phyloP scores from a whole-genome alignment of 495 filamentous ascomycete species.

The Penicillium riverlandense region DNA sequence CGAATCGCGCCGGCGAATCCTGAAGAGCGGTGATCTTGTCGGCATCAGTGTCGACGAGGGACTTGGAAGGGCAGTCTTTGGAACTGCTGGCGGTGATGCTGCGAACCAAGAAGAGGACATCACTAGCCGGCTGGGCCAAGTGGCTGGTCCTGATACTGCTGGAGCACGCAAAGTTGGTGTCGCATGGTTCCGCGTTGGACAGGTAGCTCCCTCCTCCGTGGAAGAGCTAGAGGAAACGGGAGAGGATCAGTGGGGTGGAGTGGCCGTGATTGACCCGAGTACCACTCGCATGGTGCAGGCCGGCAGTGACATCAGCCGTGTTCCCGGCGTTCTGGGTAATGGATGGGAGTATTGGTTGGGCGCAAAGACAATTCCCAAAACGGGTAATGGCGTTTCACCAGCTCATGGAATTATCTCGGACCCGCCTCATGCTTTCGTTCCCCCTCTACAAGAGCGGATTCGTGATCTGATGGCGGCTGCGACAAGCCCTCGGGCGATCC shows the following conservation, averaged over 20 bases:
- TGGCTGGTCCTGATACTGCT: slow-evolving; percentile 12
- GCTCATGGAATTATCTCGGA: slow-evolving; percentile 40
- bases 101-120: slow-evolving; percentile 58
- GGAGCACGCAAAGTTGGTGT: slow-evolving; percentile 48
- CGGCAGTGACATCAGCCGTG: slow-evolving; percentile 68
- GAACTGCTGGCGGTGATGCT: slow-evolving; percentile 45
- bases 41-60: slow-evolving; percentile 79
- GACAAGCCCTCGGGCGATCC: slow-evolving; percentile 78
- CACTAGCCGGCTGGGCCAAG: slow-evolving; percentile 39
- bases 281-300: slow-evolving; percentile 83
- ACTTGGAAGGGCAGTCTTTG: slow-evolving; percentile 67
- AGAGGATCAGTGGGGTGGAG: slow-evolving; percentile 72
- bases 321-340: slow-evolving; percentile 65
- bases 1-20: slow-evolving; percentile 64
- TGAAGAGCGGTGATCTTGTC: slow-evolving; percentile 80
- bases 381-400: slow-evolving; percentile 24
- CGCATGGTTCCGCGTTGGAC: slow-evolving; percentile 84
- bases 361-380: slow-evolving; percentile 49
- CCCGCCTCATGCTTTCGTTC: slow-evolving; percentile 44
- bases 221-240: slow-evolving; percentile 52
- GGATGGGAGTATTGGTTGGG: slow-evolving; percentile 85
- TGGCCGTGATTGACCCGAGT: slow-evolving; percentile 72
- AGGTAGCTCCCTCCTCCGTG: slow-evolving; percentile 50
- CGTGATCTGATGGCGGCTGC: slow-evolving; percentile 83
- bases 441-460: slow-evolving; percentile 65